Conservation (phyloP, 192 early-diverging fungal species). For the Backusella westeae region DNA sequence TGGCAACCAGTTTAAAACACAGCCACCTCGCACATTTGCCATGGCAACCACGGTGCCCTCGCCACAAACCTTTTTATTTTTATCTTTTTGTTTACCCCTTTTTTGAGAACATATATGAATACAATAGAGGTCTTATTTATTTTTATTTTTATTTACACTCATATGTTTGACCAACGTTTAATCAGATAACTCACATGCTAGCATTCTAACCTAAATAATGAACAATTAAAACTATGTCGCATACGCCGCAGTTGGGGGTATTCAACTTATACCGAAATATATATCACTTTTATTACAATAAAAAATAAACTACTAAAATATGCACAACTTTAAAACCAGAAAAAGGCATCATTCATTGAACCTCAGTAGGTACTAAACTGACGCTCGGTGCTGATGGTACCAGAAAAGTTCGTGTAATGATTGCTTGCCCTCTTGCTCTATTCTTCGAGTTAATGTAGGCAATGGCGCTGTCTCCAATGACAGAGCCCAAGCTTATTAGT, state of each 20-base stretch:
- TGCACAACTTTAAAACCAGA: neutral
- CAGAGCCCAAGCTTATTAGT: constrained; percentile 13
- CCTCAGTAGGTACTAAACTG: neutral
- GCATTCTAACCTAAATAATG: neutral
- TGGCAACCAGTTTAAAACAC: constrained; percentile 7
- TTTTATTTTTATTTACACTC: neutral
- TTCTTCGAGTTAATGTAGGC: constrained; percentile 27
- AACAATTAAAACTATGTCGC: neutral
- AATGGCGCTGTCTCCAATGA: constrained; percentile 23
- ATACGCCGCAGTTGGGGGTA: neutral
- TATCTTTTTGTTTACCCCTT: neutral
- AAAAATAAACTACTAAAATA: neutral
- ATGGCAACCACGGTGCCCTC: no score
- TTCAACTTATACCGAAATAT: neutral
- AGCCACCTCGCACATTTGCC: neutral
- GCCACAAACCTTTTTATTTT: neutral
- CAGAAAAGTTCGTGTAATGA: neutral
- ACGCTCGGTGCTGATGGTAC: neutral
- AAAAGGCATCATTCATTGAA: neutral
- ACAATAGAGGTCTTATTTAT: neutral
- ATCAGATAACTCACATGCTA: neutral
- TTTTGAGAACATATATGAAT: neutral
- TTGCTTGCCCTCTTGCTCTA: constrained; percentile 26
- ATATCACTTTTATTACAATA: neutral
- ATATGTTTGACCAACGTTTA: neutral